phyloP scores from a whole-genome alignment of 2,329 filamentous ascomycete genomes.

The Paraphaeosphaeria sporulosa region DNA sequence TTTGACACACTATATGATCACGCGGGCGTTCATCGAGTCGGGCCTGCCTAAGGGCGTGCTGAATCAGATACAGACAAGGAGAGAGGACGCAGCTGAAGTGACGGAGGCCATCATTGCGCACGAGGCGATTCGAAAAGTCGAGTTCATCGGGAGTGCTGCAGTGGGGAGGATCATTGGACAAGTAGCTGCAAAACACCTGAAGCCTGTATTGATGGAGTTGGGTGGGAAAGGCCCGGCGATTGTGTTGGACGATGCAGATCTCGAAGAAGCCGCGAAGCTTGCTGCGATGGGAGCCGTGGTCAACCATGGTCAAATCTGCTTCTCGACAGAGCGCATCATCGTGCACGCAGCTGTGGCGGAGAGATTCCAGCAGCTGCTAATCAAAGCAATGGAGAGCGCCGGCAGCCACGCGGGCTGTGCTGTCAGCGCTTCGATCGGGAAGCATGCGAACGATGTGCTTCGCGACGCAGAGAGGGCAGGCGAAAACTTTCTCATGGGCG shows the following conservation, averaged over 20 bases:
- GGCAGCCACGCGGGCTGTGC: conserved; percentile 47
- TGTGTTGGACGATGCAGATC: conserved; percentile 56
- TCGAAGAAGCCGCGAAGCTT: conserved; percentile 50
- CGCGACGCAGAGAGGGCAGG: conserved; percentile 63
- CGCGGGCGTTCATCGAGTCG: conserved; percentile 34
- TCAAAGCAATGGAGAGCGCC: conserved; percentile 53
- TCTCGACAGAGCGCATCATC: conserved; percentile 32
- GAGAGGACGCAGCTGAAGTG: conserved; percentile 30
- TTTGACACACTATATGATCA: conserved; percentile 24
- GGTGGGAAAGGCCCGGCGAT: conserved; percentile 57
- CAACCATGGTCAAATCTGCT: conserved; percentile 35
- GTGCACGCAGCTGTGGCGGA: conserved; percentile 31
- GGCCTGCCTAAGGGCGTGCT: conserved; percentile 47
- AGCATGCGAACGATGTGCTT: conserved; percentile 52
- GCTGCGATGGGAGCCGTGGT: conserved; percentile 28
- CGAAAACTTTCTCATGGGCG: conserved; percentile 61
- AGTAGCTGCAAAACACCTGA: conserved; percentile 51
- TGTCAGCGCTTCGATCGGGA: conserved; percentile 26
- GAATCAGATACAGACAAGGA: conserved; percentile 27
- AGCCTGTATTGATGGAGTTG: conserved; percentile 55
- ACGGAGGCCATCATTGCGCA: conserved; percentile 43
- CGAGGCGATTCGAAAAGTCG: conserved; percentile 49
- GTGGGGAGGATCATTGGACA: conserved; percentile 46
- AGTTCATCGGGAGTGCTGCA: conserved; percentile 50
- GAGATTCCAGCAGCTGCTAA: conserved; percentile 41